phyloP scores from a whole-genome alignment of 2,329 filamentous ascomycete species.

The Aspergillus caelatus region DNA sequence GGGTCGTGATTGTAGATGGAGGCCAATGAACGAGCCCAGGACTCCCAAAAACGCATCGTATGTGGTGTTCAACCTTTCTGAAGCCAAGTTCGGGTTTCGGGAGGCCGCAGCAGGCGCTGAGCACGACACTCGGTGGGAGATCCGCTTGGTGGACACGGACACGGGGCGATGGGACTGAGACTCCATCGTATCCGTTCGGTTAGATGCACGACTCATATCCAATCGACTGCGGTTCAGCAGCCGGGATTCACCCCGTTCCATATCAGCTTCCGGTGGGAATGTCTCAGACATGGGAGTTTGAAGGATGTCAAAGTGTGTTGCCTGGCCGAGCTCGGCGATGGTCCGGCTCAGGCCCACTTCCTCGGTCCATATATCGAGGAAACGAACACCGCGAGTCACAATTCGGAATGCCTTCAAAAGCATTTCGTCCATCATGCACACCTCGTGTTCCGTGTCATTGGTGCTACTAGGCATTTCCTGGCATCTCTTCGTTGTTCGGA shows the following conservation, averaged over 20 bases:
- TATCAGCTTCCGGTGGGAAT: slow-evolving; percentile 34
- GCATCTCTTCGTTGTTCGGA: slow-evolving; percentile 84
- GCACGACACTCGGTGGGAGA: slow-evolving; percentile 75
- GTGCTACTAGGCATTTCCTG: slow-evolving; percentile 70
- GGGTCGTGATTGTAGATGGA: slow-evolving; percentile 91
- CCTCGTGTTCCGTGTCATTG: slow-evolving; percentile 40
- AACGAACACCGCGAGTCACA: slow-evolving; percentile 85
- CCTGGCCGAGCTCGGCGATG: slow-evolving; percentile 42
- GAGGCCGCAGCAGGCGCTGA: slow-evolving; percentile 66
- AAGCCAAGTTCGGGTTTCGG: slow-evolving; percentile 74
- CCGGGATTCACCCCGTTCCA: slow-evolving; percentile 36
- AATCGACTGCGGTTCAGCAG: slow-evolving; percentile 37
- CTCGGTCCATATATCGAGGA: slow-evolving; percentile 81
- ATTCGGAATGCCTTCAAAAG: slow-evolving; percentile 92
- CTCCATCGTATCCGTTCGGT: slow-evolving; percentile 29
- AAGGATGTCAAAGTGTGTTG: slow-evolving; percentile 34
- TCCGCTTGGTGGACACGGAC: slow-evolving; percentile 48
- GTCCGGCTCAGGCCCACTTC: slow-evolving; percentile 49
- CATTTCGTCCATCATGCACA: slow-evolving; percentile 79
- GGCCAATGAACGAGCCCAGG: slow-evolving; percentile 89
- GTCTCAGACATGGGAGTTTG: slow-evolving; percentile 44
- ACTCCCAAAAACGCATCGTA: slow-evolving; percentile 90
- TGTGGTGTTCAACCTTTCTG: slow-evolving; percentile 74
- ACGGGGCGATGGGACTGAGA: slow-evolving; percentile 31
- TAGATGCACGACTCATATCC: slow-evolving; percentile 31